Evolutionary conservation across 345 rosid species (phyloP), one percentile per base, ranked within the genome.

Genomic region (Lumnitzera littorea): DNA sequence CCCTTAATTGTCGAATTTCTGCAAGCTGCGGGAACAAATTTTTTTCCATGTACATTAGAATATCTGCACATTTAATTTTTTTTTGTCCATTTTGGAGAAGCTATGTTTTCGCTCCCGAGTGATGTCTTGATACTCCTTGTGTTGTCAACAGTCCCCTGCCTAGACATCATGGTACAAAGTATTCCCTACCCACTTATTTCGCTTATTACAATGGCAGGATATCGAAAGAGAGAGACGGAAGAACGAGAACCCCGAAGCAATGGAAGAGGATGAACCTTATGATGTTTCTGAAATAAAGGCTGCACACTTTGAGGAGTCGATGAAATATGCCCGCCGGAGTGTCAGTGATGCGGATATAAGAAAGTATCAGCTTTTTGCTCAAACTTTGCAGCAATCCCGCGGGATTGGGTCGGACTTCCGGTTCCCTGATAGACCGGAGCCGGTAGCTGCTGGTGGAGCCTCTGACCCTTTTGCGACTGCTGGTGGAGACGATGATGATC

Each of bases 331-430:
- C 3, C 79, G 97, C 2, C 75, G 92, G 65, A 87, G 96, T 82
- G 97, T 87, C 46, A 87, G 92, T 17, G 97, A 90, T 76, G 96
- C 89, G 14, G 98, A 88, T 64, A 86, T 91, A 50, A 83, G 95
- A 64, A 88, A 91, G 69, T 91, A 91, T 75, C 96, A 88, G 75
- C 84, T 91, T 24, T 91, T 91, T 68, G 91, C 98, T 56, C 98
- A 91, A 64, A 91, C 98, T 6, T 61, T 91, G 74, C 98, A 91
- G 72, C 98, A 91, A 51, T 91, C 98, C 0, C 77, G 98, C 66
- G 98, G 98, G 47, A 72, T 91, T 56, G 98, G 98, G 51, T 51
- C 76, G 0, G 96, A 88, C 58, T 91, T 91, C 65, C 83, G 90
- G 82, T 91, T 91, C 60, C 17, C 91, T 13, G 78, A 87, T 61